Base-by-base conservation (phyloP, 768 basidiomycete species). In the Lactarius evosmus region DNA sequence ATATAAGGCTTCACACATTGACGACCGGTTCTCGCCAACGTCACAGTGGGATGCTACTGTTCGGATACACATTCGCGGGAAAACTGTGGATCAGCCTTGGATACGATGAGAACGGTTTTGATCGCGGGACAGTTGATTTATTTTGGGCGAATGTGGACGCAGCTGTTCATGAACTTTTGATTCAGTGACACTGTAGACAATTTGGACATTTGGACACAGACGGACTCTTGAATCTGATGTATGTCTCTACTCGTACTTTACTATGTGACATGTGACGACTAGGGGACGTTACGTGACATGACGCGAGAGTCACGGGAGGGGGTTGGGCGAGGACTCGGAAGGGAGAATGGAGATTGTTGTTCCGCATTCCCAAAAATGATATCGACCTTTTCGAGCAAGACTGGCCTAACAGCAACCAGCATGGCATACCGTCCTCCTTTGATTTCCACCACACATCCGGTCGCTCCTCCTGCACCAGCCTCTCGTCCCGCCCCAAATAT, bases 11-110 rank as follows among this genome's bases (percentile, higher is more conserved):
- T 22, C 84, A 89, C 67, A 86, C 86, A 4, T 78, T 95, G 36
- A 93, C 89, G 30, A 93, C 92, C 1, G 92, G 91, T 3, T 91
- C 88, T 7, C 81, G 92, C n/a, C 91, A 93, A 71, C 83, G 91
- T 3, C 71, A 82, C 0, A 85, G 89, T 11, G 90, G 85, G 2
- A 86, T 93, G 84, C 78, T 95, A 41, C 74, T 95, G n/a, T 92
- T 94, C 63, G 87, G 87, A 3, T 89, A 89, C 73, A 90, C 87
- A 0, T 89, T 88, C 67, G 83, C 78, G 25, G 87, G 85, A 7
- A 86, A 85, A 74, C 74, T 94, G 19, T 93, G 88, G 88, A 71
- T 93, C 38, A 91, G 87, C 67, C 77, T 93, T 33, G 89, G 89
- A 0, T 92, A 91, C 72, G 92, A 93, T 70, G 78, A 81, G 67